These are phyloP conservation scores for Alternaria tenuissima DNA, from an alignment of 2,329 filamentous ascomycete species.

Conservation along the genomic window DNA sequence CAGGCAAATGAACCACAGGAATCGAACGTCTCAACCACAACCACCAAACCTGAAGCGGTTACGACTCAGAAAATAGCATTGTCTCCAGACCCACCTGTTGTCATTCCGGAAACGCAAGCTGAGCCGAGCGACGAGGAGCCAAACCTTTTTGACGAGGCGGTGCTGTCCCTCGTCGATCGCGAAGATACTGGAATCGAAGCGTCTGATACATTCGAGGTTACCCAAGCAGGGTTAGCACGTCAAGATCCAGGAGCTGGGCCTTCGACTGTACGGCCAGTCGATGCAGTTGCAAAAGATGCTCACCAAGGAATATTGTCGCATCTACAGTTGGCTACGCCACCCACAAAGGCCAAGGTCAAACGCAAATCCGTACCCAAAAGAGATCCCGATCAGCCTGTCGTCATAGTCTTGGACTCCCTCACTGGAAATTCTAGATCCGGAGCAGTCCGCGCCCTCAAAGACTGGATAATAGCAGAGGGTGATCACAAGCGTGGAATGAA, in stretches of 20 bases:
- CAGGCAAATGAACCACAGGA: neutral
- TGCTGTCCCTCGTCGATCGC: conserved; percentile 32
- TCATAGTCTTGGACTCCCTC: conserved; percentile 90
- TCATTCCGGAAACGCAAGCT: neutral
- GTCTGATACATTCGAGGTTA: no score
- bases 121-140: conserved; percentile 19
- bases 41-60: neutral
- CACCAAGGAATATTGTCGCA: conserved; percentile 9
- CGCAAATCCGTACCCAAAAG: conserved; percentile 38
- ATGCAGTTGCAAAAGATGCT: conserved; percentile 14
- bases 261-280: conserved; percentile 5
- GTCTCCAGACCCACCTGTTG: neutral
- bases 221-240: neutral
- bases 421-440: conserved; percentile 62
- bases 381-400: conserved; percentile 62
- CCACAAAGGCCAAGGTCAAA: conserved; percentile 35
- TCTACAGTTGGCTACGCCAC: conserved; percentile 12
- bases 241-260: neutral
- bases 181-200: conserved; percentile 14
- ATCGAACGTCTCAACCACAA: neutral
- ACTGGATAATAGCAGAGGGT: conserved; percentile 80
- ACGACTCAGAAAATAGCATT: neutral
- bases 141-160: conserved; percentile 34
- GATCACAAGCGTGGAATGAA: conserved; percentile 65
- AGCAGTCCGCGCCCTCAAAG: conserved; percentile 73